phyloP scores from a whole-genome alignment of 768 basidiomycete species.

The Kwoniella sp. region DNA sequence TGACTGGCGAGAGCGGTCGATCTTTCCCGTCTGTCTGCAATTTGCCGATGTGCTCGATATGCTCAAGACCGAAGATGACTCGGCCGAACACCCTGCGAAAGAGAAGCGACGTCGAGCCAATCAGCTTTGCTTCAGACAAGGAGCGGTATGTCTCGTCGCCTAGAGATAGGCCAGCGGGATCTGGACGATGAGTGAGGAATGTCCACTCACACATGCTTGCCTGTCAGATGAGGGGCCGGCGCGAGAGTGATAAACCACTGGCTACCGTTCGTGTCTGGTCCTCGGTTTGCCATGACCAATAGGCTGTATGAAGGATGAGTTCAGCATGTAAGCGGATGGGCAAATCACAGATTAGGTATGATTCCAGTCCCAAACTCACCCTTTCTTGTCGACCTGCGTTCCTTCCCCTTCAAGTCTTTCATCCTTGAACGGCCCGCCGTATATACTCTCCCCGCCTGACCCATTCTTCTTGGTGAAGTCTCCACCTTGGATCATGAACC shows the following conservation, averaged over 20 bases:
- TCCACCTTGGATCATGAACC: conserved; percentile 74
- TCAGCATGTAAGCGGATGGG: conserved; percentile 9
- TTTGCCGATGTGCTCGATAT: conserved; percentile 65
- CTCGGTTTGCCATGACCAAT: conserved; percentile 82
- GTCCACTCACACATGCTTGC: conserved; percentile 53
- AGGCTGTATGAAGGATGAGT: conserved; percentile 61
- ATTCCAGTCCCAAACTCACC: too few relatives aligned
- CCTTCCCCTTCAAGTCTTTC: conserved; percentile 66
- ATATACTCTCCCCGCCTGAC: conserved; percentile 57
- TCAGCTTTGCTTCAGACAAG: not conserved
- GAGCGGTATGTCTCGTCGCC: not conserved
- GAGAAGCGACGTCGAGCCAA: not conserved
- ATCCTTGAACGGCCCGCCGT: conserved; percentile 67
- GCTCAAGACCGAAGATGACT: conserved; percentile 56
- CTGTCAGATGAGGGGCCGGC: conserved; percentile 62
- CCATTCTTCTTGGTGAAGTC: conserved; percentile 68
- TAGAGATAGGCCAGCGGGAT: not conserved
- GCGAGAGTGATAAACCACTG: conserved; percentile 84
- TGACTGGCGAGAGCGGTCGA: conserved; percentile 68
- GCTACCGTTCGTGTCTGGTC: conserved; percentile 77
- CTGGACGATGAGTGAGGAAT: too few relatives aligned
- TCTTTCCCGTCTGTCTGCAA: conserved; percentile 75
- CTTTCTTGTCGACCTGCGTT: conserved; percentile 62
- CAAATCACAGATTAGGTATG: not conserved
- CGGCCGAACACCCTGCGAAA: conserved; percentile 51